These are phyloP conservation scores for Leptographium lundbergii DNA, from an alignment of 2,329 filamentous ascomycete species.

Conservation along the genomic window DNA sequence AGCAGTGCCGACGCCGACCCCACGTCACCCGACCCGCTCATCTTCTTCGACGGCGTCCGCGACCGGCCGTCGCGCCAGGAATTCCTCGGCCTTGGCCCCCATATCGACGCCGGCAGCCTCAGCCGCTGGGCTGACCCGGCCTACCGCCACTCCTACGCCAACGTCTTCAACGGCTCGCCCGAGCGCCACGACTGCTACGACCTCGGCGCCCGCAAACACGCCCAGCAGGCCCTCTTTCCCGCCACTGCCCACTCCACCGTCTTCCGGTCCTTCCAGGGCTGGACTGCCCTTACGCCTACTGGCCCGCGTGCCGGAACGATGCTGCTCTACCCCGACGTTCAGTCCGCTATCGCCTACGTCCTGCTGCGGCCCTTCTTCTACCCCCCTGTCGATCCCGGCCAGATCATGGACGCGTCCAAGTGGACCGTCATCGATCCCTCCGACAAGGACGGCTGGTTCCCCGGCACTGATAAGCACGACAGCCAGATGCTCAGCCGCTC, in stretches of 20 bases:
- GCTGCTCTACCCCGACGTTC: slow-evolving; percentile 26
- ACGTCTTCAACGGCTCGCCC: slow-evolving; percentile 24
- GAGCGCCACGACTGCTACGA: slow-evolving; percentile 25
- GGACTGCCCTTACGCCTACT: slow-evolving; percentile 26
- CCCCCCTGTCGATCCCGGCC: slow-evolving; percentile 16
- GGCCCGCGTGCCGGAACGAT: slow-evolving; percentile 23
- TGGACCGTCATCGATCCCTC: slow-evolving; percentile 20
- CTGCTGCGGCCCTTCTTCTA: slow-evolving; percentile 28
- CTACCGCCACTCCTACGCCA: slow-evolving; percentile 23
- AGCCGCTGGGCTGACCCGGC: slow-evolving; percentile 27
- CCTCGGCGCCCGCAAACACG: slow-evolving; percentile 20
- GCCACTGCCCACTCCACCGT: slow-evolving; percentile 24
- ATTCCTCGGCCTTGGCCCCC: slow-evolving; percentile 28
- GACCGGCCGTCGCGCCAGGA: slow-evolving; percentile 23
- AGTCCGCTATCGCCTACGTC: slow-evolving; percentile 23
- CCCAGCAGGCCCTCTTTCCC: slow-evolving; percentile 9
- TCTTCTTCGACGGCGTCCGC: slow-evolving; percentile 25
- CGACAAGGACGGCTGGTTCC: slow-evolving; percentile 20
- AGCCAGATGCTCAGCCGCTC: slow-evolving; percentile 8
- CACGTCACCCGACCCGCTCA: slow-evolving; percentile 21
- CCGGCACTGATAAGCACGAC: slow-evolving; percentile 20
- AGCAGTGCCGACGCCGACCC: slow-evolving; percentile 18
- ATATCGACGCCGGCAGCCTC: slow-evolving; percentile 30
- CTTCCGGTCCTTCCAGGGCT: slow-evolving; percentile 27
- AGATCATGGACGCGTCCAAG: slow-evolving; percentile 23